Conservation (phyloP, 1,284 basidiomycete genomes). For the Veloboletus limbatus region DNA sequence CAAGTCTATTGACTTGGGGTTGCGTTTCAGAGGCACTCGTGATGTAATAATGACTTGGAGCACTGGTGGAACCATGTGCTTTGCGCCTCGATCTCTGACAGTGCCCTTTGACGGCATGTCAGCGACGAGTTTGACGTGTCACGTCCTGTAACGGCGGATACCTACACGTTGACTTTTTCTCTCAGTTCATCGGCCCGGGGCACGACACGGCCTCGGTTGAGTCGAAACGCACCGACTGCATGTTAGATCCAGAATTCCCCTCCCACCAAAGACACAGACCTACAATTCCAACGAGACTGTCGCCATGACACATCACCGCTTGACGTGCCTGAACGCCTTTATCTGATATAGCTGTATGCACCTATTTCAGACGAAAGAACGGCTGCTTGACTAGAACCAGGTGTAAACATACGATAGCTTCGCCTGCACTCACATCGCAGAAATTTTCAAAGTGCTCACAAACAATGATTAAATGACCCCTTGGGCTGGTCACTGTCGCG, state of each 20-base stretch:
- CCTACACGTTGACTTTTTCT: too few species aligned
- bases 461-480: not conserved
- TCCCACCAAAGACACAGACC: not conserved
- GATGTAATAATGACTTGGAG: too few species aligned
- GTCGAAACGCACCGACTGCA: not conserved
- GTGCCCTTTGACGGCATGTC: not conserved
- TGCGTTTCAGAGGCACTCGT: too few species aligned
- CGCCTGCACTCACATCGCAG: slow-evolving; percentile 6
- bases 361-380: not conserved
- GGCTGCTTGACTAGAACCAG: slow-evolving; percentile 1
- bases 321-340: not conserved
- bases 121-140: not conserved
- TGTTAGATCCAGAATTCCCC: not conserved
- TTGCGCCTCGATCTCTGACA: not conserved
- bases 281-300: too few species aligned
- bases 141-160: not conserved
- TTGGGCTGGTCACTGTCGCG: not conserved
- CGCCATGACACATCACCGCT: slow-evolving; percentile 1
- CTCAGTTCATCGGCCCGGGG: not conserved
- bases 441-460: not conserved
- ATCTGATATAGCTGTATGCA: slow-evolving; percentile 1
- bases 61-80: not conserved
- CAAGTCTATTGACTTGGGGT: too few species aligned
- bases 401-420: not conserved
- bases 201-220: slow-evolving; percentile 1